Conservation (phyloP, 1,284 basidiomycete genomes). For the Chalciporus sp. region DNA sequence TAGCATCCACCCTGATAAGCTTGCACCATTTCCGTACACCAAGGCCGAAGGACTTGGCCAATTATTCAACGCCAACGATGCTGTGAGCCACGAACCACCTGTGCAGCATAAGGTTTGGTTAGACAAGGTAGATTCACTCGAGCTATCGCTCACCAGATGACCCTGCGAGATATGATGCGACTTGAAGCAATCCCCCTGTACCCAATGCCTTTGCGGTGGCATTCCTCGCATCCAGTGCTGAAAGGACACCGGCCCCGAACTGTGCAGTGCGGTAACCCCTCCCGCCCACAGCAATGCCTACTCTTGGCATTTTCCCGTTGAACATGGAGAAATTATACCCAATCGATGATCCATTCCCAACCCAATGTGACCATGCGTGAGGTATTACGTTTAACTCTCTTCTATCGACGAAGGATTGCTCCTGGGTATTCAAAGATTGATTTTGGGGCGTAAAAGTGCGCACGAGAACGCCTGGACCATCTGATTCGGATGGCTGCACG, state of each 20-base stretch:
- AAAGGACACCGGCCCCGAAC: constrained; percentile 60
- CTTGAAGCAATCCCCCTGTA: constrained; percentile 68
- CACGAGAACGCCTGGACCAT: constrained; percentile 40
- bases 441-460: constrained; percentile 53
- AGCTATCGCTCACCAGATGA: constrained; percentile 52
- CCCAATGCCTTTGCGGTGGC: constrained; percentile 52
- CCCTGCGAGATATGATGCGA: constrained; percentile 60
- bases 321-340: constrained; percentile 53
- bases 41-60: constrained; percentile 55
- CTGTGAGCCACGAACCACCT: constrained; percentile 71
- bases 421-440: constrained; percentile 52
- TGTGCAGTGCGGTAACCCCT: constrained; percentile 62
- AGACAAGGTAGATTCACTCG: neutral
- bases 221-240: constrained; percentile 62
- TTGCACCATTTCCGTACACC: constrained; percentile 53
- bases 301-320: constrained; percentile 44
- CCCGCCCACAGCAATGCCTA: constrained; percentile 62
- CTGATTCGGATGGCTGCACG: constrained; percentile 43
- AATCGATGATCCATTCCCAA: constrained; percentile 52
- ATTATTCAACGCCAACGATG: constrained; percentile 59
- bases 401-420: constrained; percentile 47
- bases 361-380: constrained; percentile 59
- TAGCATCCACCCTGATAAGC: constrained; percentile 58
- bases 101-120: neutral
- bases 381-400: constrained; percentile 46